Base-by-base conservation (phyloP, 140 eudicot genomes). In the Bidens hawaiensis region DNA sequence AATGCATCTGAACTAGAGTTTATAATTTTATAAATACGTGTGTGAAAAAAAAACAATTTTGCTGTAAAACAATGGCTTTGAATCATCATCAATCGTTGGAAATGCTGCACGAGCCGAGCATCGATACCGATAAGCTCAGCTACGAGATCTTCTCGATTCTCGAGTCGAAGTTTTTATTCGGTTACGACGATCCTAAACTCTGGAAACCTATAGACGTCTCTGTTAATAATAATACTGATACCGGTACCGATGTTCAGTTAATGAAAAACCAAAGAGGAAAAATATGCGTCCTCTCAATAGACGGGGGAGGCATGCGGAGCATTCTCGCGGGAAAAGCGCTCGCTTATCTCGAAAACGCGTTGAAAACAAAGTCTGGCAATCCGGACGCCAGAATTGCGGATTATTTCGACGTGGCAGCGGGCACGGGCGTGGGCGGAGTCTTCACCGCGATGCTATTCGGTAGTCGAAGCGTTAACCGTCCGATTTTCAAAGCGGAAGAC, bases 111-210 rank as follows among this genome's bases (percentile, higher is more conserved):
- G 96, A 91, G 67, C 96, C 96, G 2, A 87, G 94, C 60, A 80
- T 91, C 53, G 96, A 91, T 14, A 78, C 94, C 11, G 88, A 87
- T 61, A 91, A 91, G 79, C 82, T 91, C 6, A 91, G 96, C 74
- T 91, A 91, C 79, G 98, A 87, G 68, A 91, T 91, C 8, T 91
- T 91, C 61, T 91, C 98, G 0, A 87, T 87, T 16, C 79, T 91
- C 6, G 98, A 91, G 50, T 79, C 80, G 75, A 91, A 91, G 68
- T 91, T 87, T 11, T 59, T 91, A 1, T 91, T 91, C 75, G 96
- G 96, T 9, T 84, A 84, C 72, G 83, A 80, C 30, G 95, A 84
- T 73, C 81, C 81, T 6, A 82, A 86, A 81, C 70, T 87, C 5
- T 90, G 94, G 94, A 73, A 84, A 6, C 96, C 90, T 2, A 84